A percentile compares a stretch with the other conserved stretches of the same genome.
Evolutionary conservation across 2,329 filamentous ascomycete species (phyloP).

Genomic region (Cercospora janseana): DNA sequence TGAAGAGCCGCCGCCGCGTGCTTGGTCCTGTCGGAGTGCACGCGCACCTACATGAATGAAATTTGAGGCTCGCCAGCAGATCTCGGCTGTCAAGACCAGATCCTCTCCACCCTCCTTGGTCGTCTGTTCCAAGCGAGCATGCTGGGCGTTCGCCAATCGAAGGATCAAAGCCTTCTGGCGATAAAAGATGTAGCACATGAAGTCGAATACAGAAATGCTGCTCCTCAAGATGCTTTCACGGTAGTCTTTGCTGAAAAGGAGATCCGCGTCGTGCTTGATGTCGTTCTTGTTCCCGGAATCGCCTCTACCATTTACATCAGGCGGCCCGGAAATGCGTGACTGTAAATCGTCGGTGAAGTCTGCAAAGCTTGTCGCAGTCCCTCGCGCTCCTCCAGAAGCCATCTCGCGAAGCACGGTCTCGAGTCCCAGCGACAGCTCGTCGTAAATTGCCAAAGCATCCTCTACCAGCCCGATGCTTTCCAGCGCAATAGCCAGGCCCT

Average conservation of each 20-base stretch:
- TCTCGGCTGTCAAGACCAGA: constrained; percentile 75
- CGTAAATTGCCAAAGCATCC: constrained; percentile 90
- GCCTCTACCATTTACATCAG: constrained; percentile 22
- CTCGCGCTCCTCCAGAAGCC: constrained; percentile 56
- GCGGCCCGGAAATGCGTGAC: constrained; percentile 28
- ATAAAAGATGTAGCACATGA: constrained; percentile 88
- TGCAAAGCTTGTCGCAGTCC: constrained; percentile 71
- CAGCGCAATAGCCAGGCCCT: constrained; percentile 87
- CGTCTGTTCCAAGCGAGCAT: constrained; percentile 42
- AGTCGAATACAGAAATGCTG: constrained; percentile 94
- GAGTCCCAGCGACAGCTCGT: constrained; percentile 84
- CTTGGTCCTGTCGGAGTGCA: constrained; percentile 74
- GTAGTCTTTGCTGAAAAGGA: constrained; percentile 66
- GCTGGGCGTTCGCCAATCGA: constrained; percentile 69
- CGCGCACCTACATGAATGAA: constrained; percentile 81
- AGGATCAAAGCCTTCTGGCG: constrained; percentile 80
- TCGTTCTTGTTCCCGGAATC: constrained; percentile 19
- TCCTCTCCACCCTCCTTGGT: constrained; percentile 58
- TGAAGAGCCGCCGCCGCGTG: not conserved
- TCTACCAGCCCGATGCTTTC: constrained; percentile 95
- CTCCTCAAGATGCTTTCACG: constrained; percentile 89
- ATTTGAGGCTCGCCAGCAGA: constrained; percentile 76
- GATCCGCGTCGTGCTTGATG: constrained; percentile 18
- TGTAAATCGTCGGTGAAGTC: constrained; percentile 68
- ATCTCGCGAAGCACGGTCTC: constrained; percentile 80